A percentile compares a stretch with the other conserved stretches of the same genome.
phyloP scores from a whole-genome alignment of 2,329 filamentous ascomycete genomes.

The Fusarium camptoceras region DNA sequence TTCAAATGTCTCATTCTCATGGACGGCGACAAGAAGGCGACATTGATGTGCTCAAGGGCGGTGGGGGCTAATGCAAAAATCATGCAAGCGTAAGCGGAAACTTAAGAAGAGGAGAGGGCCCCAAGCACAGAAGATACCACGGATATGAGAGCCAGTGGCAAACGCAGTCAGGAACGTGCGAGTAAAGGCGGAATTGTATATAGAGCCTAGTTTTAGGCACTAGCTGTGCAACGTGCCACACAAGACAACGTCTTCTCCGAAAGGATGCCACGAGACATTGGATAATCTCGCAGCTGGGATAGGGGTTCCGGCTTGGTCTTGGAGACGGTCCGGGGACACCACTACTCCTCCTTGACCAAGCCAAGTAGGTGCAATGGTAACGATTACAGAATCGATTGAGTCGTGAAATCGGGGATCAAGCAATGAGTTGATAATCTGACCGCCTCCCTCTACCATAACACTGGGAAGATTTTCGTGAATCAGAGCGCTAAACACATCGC shows the following conservation, averaged over 20 bases:
- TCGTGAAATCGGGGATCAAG: conserved; percentile 70
- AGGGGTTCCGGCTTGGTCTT: conserved; percentile 61
- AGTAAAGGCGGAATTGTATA: conserved; percentile 19
- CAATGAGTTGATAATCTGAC: conserved; percentile 82
- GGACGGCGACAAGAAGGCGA: background rate
- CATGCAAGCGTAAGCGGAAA: background rate
- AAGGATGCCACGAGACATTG: conserved; percentile 77
- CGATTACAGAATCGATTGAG: conserved; percentile 82
- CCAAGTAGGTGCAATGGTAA: conserved; percentile 92
- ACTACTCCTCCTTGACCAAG: conserved; percentile 85
- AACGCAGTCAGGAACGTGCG: background rate
- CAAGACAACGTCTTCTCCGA: conserved; percentile 86
- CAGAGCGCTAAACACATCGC: conserved; percentile 70
- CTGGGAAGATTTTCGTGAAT: conserved; percentile 72
- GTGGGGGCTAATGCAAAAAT: background rate
- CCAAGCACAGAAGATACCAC: background rate
- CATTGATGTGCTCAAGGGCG: background rate
- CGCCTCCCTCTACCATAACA: conserved; percentile 94
- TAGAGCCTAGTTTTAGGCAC: conserved; percentile 26
- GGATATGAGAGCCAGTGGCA: background rate
- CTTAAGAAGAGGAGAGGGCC: background rate
- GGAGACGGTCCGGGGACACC: conserved; percentile 75
- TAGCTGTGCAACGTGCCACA: conserved; percentile 70
- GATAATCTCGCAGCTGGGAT: conserved; percentile 73
- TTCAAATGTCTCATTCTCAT: background rate